Base-by-base conservation (phyloP, 345 rosid species). In the Linum usitatissimum region DNA sequence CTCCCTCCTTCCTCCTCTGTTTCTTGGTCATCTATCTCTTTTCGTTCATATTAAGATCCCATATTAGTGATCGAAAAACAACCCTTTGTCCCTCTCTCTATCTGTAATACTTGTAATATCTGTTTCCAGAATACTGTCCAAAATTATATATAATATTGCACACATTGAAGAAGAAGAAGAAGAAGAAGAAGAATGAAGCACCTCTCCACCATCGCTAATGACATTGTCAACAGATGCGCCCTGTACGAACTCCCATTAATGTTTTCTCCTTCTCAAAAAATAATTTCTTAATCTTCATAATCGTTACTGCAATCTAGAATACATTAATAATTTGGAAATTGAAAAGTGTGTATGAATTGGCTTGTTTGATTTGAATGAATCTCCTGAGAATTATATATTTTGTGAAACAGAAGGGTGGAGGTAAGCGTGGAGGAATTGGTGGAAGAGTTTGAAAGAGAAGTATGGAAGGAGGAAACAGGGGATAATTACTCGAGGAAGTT, bases 151-250 rank as follows among this genome's bases (percentile, higher is more conserved):
- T 40, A 40, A 12, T 7, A 40, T n/a, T n/a, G n/a, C 10, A 40
- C 13, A 18, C 59, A 55, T 18, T 18, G 23, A 21, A 55, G 30
- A 55, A 55, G 57, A 54, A 20, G 28, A 54, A 20, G 57, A 54
- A 54, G 28, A 55, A 55, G 9, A 39, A 73, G 5, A 67, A 75
- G 63, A 66, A 84, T 68, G 85, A 87, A 90, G 85, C 88, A 82
- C 64, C 77, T 83, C 17, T 93, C 97, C 74, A 76, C 95, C 90
- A 66, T 82, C 69, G 96, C 97, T 15, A 81, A 74, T 70, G 82
- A 76, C 73, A 80, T 90, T 65, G 79, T 90, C 55, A 75, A 64
- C 21, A 71, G 65, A 74, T 90, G 86, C 71, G 86, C 97, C 57
- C 68, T 60, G 97, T 93, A 84, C 18, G 21, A 56, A 34, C 59